Conservation (phyloP, 495 filamentous ascomycete species). For the Annulohypoxylon nitens region DNA sequence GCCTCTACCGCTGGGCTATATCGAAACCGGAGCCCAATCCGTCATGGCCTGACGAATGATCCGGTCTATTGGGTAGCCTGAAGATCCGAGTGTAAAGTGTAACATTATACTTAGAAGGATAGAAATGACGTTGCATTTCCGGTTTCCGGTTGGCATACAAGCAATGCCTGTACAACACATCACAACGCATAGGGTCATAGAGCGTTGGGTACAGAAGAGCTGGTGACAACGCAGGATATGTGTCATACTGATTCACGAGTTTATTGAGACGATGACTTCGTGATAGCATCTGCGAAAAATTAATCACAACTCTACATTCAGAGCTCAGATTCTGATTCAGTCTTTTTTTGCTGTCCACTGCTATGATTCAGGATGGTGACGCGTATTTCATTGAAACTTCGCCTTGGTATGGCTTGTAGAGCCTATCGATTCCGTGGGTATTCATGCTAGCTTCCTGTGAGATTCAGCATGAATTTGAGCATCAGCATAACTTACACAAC, state of each 20-base stretch:
- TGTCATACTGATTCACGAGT: not conserved
- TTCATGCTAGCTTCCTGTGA: not conserved
- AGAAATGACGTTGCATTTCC: slow-evolving; percentile 19
- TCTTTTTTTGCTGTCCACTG: not conserved
- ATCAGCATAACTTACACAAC: not conserved
- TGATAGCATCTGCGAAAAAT: slow-evolving; percentile 15
- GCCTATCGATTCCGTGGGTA: not conserved
- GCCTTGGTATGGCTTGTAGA: not conserved
- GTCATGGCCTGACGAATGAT: slow-evolving; percentile 42
- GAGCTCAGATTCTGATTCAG: slow-evolving; percentile 3
- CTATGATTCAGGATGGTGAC: not conserved
- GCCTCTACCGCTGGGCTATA: slow-evolving; percentile 60
- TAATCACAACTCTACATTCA: slow-evolving; percentile 42
- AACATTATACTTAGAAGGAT: slow-evolving; percentile 38
- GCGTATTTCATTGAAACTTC: not conserved
- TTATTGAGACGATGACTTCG: not conserved
- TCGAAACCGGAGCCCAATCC: slow-evolving; percentile 49
- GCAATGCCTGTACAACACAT: slow-evolving; percentile 23
- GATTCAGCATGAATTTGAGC: not conserved
- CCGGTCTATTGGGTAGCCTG: not conserved
- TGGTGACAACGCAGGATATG: slow-evolving; percentile 10
- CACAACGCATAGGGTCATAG: slow-evolving; percentile 20
- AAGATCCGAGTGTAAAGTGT: slow-evolving; percentile 19
- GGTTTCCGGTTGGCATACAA: slow-evolving; percentile 14
- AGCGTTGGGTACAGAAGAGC: not conserved